Percentiles rank a stretch among this genome's conserved stretches.
Evolutionary conservation across 441 rosid genomes (phyloP).

Genomic region (Gossypium laxum): DNA sequence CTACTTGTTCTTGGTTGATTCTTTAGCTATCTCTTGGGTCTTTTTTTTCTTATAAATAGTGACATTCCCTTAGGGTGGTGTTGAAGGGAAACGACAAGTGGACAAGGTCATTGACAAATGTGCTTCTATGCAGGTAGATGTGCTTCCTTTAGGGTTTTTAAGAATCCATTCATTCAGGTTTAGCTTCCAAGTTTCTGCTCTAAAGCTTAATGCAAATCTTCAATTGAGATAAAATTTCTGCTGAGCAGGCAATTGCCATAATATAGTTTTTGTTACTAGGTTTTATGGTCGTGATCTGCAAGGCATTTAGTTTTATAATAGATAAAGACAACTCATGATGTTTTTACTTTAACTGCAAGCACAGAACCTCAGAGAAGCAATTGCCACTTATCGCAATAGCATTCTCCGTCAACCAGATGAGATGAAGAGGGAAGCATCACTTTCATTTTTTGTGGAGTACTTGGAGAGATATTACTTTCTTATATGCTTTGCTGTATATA

Average conservation of each 20-base stretch:
- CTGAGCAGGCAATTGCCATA: neutral
- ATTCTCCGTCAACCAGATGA: constrained; percentile 98
- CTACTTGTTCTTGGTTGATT: constrained; percentile 17
- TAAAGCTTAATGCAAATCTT: neutral
- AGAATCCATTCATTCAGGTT: constrained; percentile 2
- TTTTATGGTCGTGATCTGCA: constrained; percentile 12
- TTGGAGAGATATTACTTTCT: constrained; percentile 97
- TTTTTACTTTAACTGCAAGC: constrained; percentile 17
- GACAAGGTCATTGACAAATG: constrained; percentile 98
- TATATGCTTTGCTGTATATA: constrained; percentile 90
- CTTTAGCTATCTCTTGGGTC: constrained; percentile 18
- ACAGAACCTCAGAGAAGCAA: constrained; percentile 97
- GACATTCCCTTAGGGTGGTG: constrained; percentile 68
- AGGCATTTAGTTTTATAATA: constrained; percentile 9
- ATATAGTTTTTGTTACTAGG: neutral
- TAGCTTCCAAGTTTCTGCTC: constrained; percentile 11
- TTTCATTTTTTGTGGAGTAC: constrained; percentile 91
- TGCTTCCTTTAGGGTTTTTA: constrained; percentile 11
- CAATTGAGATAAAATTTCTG: neutral
- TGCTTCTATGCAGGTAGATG: constrained; percentile 88
- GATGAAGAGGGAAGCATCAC: constrained; percentile 94
- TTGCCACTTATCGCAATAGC: constrained; percentile 79
- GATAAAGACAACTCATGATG: constrained; percentile 18
- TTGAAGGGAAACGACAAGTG: constrained; percentile 94
- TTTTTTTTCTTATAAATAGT: constrained; percentile 22